These are phyloP conservation scores for Planoprotostelium fungivorum DNA, from an alignment of 78 protist genomes.

Conservation along the genomic window DNA sequence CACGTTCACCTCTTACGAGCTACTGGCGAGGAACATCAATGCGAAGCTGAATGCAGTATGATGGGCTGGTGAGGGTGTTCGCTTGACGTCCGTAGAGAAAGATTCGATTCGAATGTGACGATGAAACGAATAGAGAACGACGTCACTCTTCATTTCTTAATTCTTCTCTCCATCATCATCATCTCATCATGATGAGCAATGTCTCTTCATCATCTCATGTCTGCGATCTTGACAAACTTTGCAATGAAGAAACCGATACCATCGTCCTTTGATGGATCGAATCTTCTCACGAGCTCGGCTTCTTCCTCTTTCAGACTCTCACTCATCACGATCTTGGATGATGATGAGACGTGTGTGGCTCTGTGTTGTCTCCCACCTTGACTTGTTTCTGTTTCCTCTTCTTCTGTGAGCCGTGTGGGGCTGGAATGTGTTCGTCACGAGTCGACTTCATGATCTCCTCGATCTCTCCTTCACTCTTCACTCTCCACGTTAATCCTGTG, in stretches of 20 bases:
- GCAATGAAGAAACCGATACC: background rate
- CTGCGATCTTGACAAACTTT: background rate
- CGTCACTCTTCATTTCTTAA: too few relatives aligned
- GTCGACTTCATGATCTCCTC: background rate
- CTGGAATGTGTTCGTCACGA: background rate
- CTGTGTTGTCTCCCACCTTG: background rate
- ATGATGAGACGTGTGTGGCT: background rate
- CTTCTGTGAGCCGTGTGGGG: background rate
- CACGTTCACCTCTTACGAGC: slow-evolving; percentile 72
- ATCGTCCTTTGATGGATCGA: background rate
- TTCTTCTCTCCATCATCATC: too few relatives aligned
- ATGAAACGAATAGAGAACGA: too few relatives aligned
- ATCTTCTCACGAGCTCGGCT: background rate
- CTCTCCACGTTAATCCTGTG: background rate
- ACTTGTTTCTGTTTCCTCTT: background rate
- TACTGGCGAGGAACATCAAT: background rate
- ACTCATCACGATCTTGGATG: background rate
- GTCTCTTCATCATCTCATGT: too few relatives aligned
- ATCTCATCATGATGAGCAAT: too few relatives aligned
- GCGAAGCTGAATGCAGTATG: too few relatives aligned
- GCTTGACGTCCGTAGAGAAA: too few relatives aligned
- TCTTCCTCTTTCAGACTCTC: background rate
- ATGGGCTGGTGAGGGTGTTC: too few relatives aligned
- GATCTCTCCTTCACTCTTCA: background rate
- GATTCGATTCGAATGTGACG: too few relatives aligned